phyloP scores from a whole-genome alignment of 1,284 basidiomycete genomes.

The Ceratobasidium sp. region DNA sequence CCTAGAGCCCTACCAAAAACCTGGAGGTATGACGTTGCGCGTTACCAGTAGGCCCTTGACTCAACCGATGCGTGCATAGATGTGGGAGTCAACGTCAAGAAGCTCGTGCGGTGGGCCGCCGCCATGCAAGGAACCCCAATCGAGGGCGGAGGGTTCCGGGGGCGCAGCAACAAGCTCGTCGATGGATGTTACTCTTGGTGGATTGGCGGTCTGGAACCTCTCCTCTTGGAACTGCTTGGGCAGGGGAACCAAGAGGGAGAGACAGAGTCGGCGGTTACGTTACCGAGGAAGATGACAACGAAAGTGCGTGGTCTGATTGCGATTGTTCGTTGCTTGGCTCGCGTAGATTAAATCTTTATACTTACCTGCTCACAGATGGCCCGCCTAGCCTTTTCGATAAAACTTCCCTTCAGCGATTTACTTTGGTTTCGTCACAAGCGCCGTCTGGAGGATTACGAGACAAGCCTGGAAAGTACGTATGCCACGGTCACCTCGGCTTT shows the following conservation, averaged over 20 bases:
- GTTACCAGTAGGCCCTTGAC: not conserved
- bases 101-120: constrained; percentile 81
- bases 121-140: constrained; percentile 84
- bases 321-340: constrained; percentile 58
- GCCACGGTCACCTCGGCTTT: not conserved
- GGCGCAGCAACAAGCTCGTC: constrained; percentile 96
- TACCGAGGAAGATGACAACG: constrained; percentile 45
- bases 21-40: not conserved
- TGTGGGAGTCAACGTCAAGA: constrained; percentile 63
- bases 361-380: constrained; percentile 49
- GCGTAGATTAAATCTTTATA: constrained; percentile 56
- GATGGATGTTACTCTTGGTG: constrained; percentile 99
- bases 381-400: constrained; percentile 46
- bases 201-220: constrained; percentile 88
- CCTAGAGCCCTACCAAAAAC: constrained; percentile 59
- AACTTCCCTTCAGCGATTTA: constrained; percentile 82
- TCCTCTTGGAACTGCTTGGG: constrained; percentile 73
- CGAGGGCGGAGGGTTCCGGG: constrained; percentile 92
- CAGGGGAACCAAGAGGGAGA: constrained; percentile 44
- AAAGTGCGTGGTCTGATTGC: constrained; percentile 64
- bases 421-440: constrained; percentile 85
- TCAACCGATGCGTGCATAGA: constrained; percentile 38
- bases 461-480: constrained; percentile 87
- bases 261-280: constrained; percentile 38
- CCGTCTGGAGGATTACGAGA: constrained; percentile 87